These are phyloP conservation scores for Lotus japonicus DNA, from an alignment of 306 rosid genomes.

Conservation along the genomic window DNA sequence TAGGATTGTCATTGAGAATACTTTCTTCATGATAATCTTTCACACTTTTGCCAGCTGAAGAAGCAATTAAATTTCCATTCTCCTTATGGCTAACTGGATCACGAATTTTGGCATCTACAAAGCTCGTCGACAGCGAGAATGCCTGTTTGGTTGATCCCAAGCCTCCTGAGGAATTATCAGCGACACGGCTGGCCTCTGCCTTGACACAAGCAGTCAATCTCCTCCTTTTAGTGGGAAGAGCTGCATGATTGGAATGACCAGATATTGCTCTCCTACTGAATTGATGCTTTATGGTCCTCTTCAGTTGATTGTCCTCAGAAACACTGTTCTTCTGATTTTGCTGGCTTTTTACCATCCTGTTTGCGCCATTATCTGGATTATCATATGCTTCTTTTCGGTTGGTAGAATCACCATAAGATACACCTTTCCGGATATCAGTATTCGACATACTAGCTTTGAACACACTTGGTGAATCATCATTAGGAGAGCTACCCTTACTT, in stretches of 20 bases:
- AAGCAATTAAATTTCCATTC: constrained; percentile 23
- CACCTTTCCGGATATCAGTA: constrained; percentile 12
- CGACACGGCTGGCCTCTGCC: constrained; percentile 34
- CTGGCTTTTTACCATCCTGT: constrained; percentile 18
- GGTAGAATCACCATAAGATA: constrained; percentile 1
- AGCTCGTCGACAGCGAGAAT: constrained; percentile 19
- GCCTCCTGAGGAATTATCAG: constrained; percentile 30
- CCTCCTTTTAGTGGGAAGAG: constrained; percentile 46
- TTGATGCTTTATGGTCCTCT: constrained; percentile 32
- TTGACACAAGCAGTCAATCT: constrained; percentile 54
- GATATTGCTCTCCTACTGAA: constrained; percentile 41
- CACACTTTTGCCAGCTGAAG: constrained; percentile 24
- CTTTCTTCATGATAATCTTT: constrained; percentile 21
- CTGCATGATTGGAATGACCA: constrained; percentile 37
- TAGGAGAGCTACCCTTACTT: constrained; percentile 16
- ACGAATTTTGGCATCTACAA: constrained; percentile 25
- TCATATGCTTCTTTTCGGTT: constrained; percentile 20
- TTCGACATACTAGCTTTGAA: constrained; percentile 15
- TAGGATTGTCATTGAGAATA: constrained; percentile 7
- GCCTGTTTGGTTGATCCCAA: constrained; percentile 27
- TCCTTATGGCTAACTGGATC: constrained; percentile 24
- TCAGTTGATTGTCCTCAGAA: constrained; percentile 30
- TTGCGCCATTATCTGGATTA: constrained; percentile 22
- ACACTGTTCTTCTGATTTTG: constrained; percentile 21
- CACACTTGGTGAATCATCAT: constrained; percentile 11